These are phyloP conservation scores for Phanerochaete carnosa DNA, from an alignment of 768 basidiomycete genomes.

Conservation along the genomic window DNA sequence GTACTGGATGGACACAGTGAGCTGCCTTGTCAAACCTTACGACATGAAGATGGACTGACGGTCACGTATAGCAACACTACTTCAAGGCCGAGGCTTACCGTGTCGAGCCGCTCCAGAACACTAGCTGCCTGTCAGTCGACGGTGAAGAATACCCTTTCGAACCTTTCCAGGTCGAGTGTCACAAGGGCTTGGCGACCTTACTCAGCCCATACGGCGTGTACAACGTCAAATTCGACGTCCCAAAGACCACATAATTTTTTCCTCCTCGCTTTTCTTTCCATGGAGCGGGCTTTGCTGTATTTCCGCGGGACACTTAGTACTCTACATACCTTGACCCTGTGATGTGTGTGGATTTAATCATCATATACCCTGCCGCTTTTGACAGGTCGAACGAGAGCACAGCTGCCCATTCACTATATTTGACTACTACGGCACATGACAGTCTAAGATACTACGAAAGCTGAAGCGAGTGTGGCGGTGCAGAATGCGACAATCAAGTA, in stretches of 20 bases:
- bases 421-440: slow-evolving; percentile 11
- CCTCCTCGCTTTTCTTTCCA: background rate
- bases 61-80: slow-evolving; percentile 53
- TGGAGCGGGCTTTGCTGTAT: background rate
- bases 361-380: background rate
- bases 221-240: slow-evolving; percentile 44
- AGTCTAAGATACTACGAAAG: slow-evolving; percentile 12
- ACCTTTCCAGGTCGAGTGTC: slow-evolving; percentile 75
- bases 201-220: slow-evolving; percentile 64
- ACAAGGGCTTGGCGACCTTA: slow-evolving; percentile 61
- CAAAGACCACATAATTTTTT: background rate
- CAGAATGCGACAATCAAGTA: slow-evolving; percentile 15
- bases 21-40: slow-evolving; percentile 14
- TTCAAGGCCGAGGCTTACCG: slow-evolving; percentile 74
- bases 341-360: background rate
- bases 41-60: background rate
- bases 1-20: slow-evolving; percentile 62
- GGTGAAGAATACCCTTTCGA: slow-evolving; percentile 76
- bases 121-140: slow-evolving; percentile 67
- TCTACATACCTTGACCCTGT: background rate
- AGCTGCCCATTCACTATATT: slow-evolving; percentile 8
- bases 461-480: slow-evolving; percentile 25
- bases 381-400: background rate
- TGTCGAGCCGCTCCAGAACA: slow-evolving; percentile 52
- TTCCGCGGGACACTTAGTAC: background rate